Base-by-base conservation (phyloP, 2,329 filamentous ascomycete species). In the Tolypocladium amazonense region DNA sequence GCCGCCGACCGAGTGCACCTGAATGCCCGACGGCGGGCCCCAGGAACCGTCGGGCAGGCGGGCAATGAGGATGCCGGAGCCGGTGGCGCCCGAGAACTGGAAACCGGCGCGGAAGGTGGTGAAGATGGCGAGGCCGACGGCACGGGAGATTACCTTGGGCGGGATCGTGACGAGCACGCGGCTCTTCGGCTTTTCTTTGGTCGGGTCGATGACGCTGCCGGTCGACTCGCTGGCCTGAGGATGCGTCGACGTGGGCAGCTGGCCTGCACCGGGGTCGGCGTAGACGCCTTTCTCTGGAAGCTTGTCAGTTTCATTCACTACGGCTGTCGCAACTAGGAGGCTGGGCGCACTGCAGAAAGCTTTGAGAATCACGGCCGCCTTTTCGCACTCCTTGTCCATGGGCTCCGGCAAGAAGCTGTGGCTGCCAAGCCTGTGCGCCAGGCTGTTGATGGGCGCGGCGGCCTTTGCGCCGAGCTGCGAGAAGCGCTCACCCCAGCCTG, bases 311-410 rank as follows among this genome's bases (percentile, higher is more conserved):
- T 2, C 39, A 1, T n/a, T 9, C 6, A 39, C 12, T 6, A 43
- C 7, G 4, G 5, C 8, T n/a, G 38, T 18, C 5, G 18, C 38
- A 4, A 20, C n/a, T n/a, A n/a, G 14, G 25, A 25, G 18, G 30
- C 0, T 1, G 2, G 20, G 72, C 85, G 68, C 79, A 89, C 87
- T 94, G 79, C 91, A 96, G 74, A 97, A 97, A 63, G 86, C 89
- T 69, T 84, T 84, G 33, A 96, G 72, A 56, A 96, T 96, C 15
- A 89, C 79, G 39, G 92, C 91, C 0, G 91, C 90, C 77, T 96
- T 96, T 74, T 96, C 91, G 66, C 88, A 89, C 76, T 96, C 92
- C 72, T 91, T 91, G 70, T 96, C 92, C 64, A 96, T 78, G 1
- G 88, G 87, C 59, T 88, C 90, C 1, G 92, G 92, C 82, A 92